Conservation (phyloP, 2,329 filamentous ascomycete species). For the Penicillium sclerotigenum region DNA sequence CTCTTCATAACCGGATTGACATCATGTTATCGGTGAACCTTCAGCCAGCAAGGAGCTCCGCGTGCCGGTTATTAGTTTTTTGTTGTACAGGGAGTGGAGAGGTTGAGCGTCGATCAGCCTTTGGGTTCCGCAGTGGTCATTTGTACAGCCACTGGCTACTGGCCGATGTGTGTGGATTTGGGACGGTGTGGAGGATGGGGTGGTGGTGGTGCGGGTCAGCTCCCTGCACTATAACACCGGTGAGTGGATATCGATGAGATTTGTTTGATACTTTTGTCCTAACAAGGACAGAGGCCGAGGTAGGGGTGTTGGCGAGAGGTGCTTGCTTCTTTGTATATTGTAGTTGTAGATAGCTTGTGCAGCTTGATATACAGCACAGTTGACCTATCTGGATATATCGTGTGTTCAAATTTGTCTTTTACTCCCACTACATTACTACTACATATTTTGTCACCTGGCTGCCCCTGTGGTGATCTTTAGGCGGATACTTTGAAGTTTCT, state of each 20-base stretch:
- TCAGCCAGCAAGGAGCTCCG: conserved; percentile 49
- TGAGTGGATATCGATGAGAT: conserved; percentile 37
- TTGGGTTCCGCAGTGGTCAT: conserved; percentile 64
- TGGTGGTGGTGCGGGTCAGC: conserved; percentile 67
- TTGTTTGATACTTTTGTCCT: neutral
- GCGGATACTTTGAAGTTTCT: conserved; percentile 15
- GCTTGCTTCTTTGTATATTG: neutral
- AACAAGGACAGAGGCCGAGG: conserved; percentile 19
- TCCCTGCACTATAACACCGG: conserved; percentile 71
- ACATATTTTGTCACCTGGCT: neutral
- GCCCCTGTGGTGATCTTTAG: too few relatives aligned
- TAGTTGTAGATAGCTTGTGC: neutral
- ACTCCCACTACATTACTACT: neutral
- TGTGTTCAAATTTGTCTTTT: neutral
- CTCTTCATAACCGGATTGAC: conserved; percentile 51
- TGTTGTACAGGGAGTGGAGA: conserved; percentile 55
- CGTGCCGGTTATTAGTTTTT: conserved; percentile 69
- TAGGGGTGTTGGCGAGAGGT: conserved; percentile 19
- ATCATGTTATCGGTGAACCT: conserved; percentile 59
- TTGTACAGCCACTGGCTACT: conserved; percentile 67
- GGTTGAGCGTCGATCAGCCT: conserved; percentile 57
- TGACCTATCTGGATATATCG: neutral
- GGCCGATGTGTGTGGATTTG: conserved; percentile 58
- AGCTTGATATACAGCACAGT: neutral
- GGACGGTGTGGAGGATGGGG: conserved; percentile 57